Conservation (phyloP, 177 flowering plant genomes). For the Vitis hybrid region DNA sequence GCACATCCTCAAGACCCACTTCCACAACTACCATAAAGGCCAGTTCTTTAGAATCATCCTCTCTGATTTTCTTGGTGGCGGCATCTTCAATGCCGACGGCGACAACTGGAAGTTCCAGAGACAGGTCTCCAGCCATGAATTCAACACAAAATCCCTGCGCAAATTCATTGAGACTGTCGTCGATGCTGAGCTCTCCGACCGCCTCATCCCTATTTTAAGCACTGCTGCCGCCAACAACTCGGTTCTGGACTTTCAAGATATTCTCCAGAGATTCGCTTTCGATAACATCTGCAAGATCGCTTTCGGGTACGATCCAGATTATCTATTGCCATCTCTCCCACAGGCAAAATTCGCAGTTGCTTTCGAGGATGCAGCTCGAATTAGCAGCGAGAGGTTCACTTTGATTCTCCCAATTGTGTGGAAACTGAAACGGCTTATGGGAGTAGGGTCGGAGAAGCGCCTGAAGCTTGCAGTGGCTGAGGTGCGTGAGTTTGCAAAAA, state of each 20-base stretch:
- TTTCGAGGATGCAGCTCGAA: slow-evolving; percentile 11
- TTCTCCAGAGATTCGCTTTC: slow-evolving; percentile 28
- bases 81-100: slow-evolving; percentile 28
- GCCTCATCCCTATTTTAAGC: slow-evolving; percentile 23
- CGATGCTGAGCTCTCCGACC: slow-evolving; percentile 18
- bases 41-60: neutral
- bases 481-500: slow-evolving; percentile 18
- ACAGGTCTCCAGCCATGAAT: slow-evolving; percentile 26
- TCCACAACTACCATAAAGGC: slow-evolving; percentile 24
- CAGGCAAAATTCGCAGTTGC: slow-evolving; percentile 14
- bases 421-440: slow-evolving; percentile 17
- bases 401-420: neutral
- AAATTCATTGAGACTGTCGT: slow-evolving; percentile 20
- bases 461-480: slow-evolving; percentile 9
- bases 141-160: slow-evolving; percentile 25
- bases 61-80: slow-evolving; percentile 24
- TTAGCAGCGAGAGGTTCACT: slow-evolving; percentile 11
- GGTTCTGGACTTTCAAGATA: slow-evolving; percentile 28
- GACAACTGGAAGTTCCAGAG: slow-evolving; percentile 31
- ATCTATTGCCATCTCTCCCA: slow-evolving; percentile 13
- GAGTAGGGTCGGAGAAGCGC: slow-evolving; percentile 23
- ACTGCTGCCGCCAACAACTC: slow-evolving; percentile 2
- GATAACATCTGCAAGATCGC: slow-evolving; percentile 34
- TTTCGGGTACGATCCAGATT: slow-evolving; percentile 29
- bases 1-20: slow-evolving; percentile 30